Evolutionary conservation across 2,329 filamentous ascomycete genomes (phyloP).

Genomic region (Diaporthe vaccinii): DNA sequence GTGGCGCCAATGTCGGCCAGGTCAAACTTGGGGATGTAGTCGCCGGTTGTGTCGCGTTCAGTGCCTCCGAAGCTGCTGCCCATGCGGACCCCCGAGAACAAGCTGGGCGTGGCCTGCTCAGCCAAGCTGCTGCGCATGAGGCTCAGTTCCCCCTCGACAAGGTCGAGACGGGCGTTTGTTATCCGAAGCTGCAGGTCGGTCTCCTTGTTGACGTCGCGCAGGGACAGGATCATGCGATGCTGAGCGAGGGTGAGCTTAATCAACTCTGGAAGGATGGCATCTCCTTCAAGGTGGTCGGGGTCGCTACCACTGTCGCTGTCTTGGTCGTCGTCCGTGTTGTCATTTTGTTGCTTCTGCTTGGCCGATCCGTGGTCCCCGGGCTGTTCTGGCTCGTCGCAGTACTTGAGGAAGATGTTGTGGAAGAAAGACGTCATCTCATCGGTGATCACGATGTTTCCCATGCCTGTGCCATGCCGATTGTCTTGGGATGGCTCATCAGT

Average conservation of each 20-base stretch:
- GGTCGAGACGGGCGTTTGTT: slow-evolving; percentile 3
- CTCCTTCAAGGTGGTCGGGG: background rate
- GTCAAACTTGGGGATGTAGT: slow-evolving; percentile 3
- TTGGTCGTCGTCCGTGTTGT: background rate
- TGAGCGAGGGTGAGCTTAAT: slow-evolving; percentile 6
- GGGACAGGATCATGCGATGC: slow-evolving; percentile 18
- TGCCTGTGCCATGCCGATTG: background rate
- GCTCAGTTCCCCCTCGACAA: background rate
- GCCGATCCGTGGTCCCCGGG: background rate
- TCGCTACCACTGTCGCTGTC: too few species aligned
- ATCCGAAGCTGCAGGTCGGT: slow-evolving; percentile 40
- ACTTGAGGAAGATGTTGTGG: background rate
- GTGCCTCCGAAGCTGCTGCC: background rate
- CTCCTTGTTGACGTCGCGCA: slow-evolving; percentile 30
- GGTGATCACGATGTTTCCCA: background rate
- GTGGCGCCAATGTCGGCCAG: slow-evolving; percentile 18
- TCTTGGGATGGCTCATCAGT: background rate
- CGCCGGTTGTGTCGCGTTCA: background rate
- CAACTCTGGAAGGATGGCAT: background rate
- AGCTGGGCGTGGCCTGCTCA: background rate
- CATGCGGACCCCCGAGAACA: slow-evolving; percentile 5
- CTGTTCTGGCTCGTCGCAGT: background rate
- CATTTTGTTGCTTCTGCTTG: background rate
- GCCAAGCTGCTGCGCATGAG: slow-evolving; percentile 3
- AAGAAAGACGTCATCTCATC: background rate